These are phyloP conservation scores for Phytomonas sp. DNA, from an alignment of 208 protist species.

Conservation along the genomic window DNA sequence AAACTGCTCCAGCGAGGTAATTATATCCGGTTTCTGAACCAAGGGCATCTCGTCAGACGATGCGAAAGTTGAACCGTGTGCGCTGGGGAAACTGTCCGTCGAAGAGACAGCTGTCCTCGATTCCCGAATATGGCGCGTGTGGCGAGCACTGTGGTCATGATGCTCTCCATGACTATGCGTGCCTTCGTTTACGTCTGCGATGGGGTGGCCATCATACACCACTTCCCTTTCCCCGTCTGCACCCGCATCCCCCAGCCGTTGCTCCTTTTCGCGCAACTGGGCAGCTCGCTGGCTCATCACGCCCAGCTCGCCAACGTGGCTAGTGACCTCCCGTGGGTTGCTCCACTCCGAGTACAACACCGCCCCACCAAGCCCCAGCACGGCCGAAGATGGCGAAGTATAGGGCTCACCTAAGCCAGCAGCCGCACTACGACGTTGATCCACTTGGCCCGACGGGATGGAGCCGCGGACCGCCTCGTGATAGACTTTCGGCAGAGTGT, in stretches of 20 bases:
- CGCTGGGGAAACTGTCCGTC: neutral
- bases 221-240: constrained; percentile 9
- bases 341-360: neutral
- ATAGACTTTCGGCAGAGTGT: constrained; percentile 67
- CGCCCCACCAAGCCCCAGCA: neutral
- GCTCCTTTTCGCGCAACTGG: constrained; percentile 11
- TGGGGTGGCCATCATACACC: constrained; percentile 2
- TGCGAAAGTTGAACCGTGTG: neutral
- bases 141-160: too few relatives aligned
- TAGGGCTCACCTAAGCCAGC: neutral
- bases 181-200: neutral
- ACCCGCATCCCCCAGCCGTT: neutral
- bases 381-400: constrained; percentile 1
- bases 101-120: neutral
- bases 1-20: neutral
- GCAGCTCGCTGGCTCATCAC: constrained; percentile 34
- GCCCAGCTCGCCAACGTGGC: constrained; percentile 44
- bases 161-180: neutral
- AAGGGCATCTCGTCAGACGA: neutral
- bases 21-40: neutral
- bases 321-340: constrained; percentile 24
- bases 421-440: neutral
- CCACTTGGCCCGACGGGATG: neutral
- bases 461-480: constrained; percentile 44
- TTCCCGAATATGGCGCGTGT: neutral